Base-by-base conservation (phyloP, 306 rosid species). In the Arachis hypogaea region DNA sequence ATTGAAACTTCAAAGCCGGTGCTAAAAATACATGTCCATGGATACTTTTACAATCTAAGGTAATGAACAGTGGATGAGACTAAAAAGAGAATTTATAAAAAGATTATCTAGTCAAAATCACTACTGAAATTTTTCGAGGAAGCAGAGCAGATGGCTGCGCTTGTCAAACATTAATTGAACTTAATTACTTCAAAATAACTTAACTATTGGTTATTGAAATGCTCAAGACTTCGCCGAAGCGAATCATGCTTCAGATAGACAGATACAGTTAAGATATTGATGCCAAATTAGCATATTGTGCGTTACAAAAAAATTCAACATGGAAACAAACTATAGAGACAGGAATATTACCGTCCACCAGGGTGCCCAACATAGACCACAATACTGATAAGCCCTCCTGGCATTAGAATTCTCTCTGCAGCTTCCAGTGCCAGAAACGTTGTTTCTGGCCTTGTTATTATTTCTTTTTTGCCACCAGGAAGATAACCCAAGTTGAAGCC, bases 401-500 rank as follows among this genome's bases (percentile, higher is more conserved):
- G 89, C 51, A 77, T 66, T 51, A 91, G 51, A 42, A 88, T 79
- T 79, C 82, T 77, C 76, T 75, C 18, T 22, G 98, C 92, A 85
- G 86, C 91, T 88, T 88, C 93, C 59, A 93, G 69, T 57, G 94
- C 98, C 56, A 72, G 77, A 56, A 83, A 63, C 66, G 98, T 89
- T 74, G 97, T 91, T 69, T 82, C 86, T 5, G 98, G 78, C 78
- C 80, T 79, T 68, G 96, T 91, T 69, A 80, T 84, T 59, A 91
- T 62, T 79, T 80, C 81, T 82, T 93, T 93, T 84, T 89, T 90
- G 69, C 97, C 94, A 1, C 98, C 97, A 5, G 97, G 98, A 81
- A 91, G 97, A 75, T 88, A 91, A 56, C 98, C 97, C 11, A 93
- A 77, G 88, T 93, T 91, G 93, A 93, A 93, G 51, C 91, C 97